Base-by-base conservation (phyloP, 1,139 yeast species). In the Blastobotrys aristatus region DNA sequence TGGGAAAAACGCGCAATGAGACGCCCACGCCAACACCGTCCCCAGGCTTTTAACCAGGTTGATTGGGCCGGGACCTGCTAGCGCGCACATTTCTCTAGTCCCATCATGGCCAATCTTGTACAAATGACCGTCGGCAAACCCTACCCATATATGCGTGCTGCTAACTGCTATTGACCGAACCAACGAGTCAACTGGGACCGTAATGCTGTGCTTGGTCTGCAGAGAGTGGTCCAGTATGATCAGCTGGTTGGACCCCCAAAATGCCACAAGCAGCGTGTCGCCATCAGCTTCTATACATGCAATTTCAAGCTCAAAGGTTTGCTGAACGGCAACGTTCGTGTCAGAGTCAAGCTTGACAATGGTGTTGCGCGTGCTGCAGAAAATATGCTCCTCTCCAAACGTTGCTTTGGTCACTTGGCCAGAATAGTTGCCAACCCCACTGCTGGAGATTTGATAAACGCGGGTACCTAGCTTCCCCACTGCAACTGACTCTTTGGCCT, bases 21-120 rank as follows among this genome's bases (percentile, higher is more conserved):
- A 44, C n/a, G n/a, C n/a, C 42, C 38, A 30, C 4, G 46, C 37
- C 11, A 13, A 27, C 37, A 20, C 31, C 11, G 16, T 11, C 13
- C 22, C 29, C 2, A 21, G 20, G n/a, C 4, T 4, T 13, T 14
- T 8, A 2, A 31, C 22, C 20, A 44, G 26, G 2, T 10, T 2
- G 13, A 37, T 38, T 11, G 46, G 46, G 14, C 20, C 27, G 3
- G 40, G 46, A 2, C 46, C 44, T 10, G 36, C 22, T 18, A 24
- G 27, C 10, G 27, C 10, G 16, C 21, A 33, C 4, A 33, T 30
- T 20, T n/a, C n/a, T n/a, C n/a, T n/a, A n/a, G 30, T 26, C 20
- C 3, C 24, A 13, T 11, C 7, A 3, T 8, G 16, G 14, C 34
- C 43, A 27, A 13, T 26, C 27, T 16, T 39, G 17, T 14, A 27